Conservation (phyloP, 345 rosid genomes). For the Sonneratia alba region DNA sequence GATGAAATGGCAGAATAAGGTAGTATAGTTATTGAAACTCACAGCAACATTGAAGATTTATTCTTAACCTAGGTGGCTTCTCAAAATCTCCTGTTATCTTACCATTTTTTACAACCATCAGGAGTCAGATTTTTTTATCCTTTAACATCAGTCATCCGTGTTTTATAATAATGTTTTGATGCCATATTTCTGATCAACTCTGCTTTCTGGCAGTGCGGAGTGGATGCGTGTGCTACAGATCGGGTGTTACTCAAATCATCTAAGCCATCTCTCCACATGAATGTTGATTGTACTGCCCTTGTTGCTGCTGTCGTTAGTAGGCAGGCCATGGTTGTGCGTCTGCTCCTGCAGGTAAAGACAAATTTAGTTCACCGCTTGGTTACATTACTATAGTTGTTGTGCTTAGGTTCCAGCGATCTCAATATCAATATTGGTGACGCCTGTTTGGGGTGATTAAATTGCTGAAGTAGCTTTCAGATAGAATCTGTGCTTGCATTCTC, state of each 20-base stretch:
- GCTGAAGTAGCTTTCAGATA: neutral
- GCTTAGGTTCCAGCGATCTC: too few relatives aligned
- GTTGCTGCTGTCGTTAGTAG: conserved; percentile 77
- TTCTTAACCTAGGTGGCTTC: neutral
- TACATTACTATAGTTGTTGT: too few relatives aligned
- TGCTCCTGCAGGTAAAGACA: conserved; percentile 61
- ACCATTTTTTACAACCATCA: neutral
- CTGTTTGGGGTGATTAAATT: neutral
- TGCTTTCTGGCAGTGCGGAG: conserved; percentile 58
- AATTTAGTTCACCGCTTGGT: neutral
- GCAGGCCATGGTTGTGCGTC: conserved; percentile 57
- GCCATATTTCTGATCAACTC: neutral
- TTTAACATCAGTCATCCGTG: neutral
- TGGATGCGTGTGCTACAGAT: conserved; percentile 50
- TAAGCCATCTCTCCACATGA: conserved; percentile 81
- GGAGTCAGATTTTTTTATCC: neutral
- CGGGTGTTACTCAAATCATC: conserved; percentile 72
- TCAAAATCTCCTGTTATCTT: neutral
- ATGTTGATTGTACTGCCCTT: conserved; percentile 79
- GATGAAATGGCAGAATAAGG: neutral
- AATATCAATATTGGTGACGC: too few relatives aligned
- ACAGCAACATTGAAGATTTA: neutral
- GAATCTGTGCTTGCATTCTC: neutral
- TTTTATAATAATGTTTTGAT: neutral
- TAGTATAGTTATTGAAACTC: too few relatives aligned